These are phyloP conservation scores for Roridomyces roridus DNA, from an alignment of 768 basidiomycete genomes.

Conservation along the genomic window DNA sequence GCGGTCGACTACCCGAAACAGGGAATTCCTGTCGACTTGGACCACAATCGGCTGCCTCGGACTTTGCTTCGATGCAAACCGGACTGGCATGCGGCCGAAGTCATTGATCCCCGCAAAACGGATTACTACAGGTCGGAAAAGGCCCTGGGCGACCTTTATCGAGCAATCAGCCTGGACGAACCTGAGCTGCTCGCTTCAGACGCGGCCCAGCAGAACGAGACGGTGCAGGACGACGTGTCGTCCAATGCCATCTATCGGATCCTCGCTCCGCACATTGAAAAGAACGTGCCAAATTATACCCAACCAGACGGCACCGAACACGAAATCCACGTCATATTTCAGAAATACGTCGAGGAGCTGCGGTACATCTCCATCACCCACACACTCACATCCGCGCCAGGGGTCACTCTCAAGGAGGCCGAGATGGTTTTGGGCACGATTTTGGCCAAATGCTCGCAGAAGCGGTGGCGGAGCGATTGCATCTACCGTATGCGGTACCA, in stretches of 20 bases:
- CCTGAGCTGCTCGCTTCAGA: constrained; percentile 27
- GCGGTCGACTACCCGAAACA: constrained; percentile 85
- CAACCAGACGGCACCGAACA: constrained; percentile 30
- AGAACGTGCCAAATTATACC: constrained; percentile 31
- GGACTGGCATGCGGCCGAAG: constrained; percentile 77
- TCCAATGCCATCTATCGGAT: constrained; percentile 46
- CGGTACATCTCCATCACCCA: constrained; percentile 74
- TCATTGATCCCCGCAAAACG: constrained; percentile 54
- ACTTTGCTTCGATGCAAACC: constrained; percentile 72
- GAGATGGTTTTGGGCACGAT: constrained; percentile 82
- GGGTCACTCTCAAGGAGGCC: constrained; percentile 66
- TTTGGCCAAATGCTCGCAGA: constrained; percentile 69
- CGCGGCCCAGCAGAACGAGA: constrained; percentile 12
- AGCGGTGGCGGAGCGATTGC: constrained; percentile 62
- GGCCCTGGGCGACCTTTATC: constrained; percentile 76
- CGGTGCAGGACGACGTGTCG: constrained; percentile 21
- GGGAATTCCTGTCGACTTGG: constrained; percentile 67
- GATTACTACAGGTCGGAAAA: constrained; percentile 77
- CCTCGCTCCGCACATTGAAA: constrained; percentile 37
- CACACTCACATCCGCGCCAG: constrained; percentile 62
- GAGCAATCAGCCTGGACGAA: constrained; percentile 57
- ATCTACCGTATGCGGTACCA: constrained; percentile 70
- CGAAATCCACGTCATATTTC: constrained; percentile 48
- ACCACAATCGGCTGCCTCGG: constrained; percentile 50
- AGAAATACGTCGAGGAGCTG: constrained; percentile 67